These are phyloP conservation scores for Flammula alnicola DNA, from an alignment of 1,284 basidiomycete species.

Conservation along the genomic window DNA sequence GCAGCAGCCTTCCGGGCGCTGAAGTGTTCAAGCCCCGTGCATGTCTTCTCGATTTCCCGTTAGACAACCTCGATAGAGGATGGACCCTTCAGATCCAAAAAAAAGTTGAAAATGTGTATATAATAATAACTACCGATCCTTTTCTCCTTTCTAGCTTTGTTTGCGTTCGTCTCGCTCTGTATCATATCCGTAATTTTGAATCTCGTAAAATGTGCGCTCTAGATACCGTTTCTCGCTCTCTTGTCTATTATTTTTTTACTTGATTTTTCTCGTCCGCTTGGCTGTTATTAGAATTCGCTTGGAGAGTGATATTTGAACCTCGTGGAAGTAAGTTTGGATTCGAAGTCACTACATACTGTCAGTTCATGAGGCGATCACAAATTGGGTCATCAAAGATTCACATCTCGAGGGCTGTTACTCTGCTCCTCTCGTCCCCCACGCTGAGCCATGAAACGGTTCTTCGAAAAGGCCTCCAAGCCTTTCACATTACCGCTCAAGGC, in stretches of 20 bases:
- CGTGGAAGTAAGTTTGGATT: no score
- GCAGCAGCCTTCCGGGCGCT: constrained; percentile 1
- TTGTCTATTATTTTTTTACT: not conserved
- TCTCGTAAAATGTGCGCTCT: not conserved
- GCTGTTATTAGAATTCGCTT: no score
- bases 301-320: no score
- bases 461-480: constrained; percentile 41
- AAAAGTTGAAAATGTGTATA: constrained; percentile 5
- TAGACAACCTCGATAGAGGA: constrained; percentile 1
- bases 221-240: not conserved
- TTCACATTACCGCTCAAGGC: constrained; percentile 27
- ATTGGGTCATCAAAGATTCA: not conserved
- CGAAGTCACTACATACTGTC: no score
- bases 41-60: not conserved
- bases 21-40: not conserved
- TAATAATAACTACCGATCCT: not conserved
- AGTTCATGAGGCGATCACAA: not conserved
- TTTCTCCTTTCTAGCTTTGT: not conserved
- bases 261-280: not conserved
- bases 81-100: not conserved
- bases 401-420: not conserved
- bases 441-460: constrained; percentile 41
- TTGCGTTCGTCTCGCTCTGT: not conserved
- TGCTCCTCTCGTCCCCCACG: not conserved
- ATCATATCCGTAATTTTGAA: constrained; percentile 2